Evolutionary conservation across 306 rosid species (phyloP).

Genomic region (Begonia fuchsioides): DNA sequence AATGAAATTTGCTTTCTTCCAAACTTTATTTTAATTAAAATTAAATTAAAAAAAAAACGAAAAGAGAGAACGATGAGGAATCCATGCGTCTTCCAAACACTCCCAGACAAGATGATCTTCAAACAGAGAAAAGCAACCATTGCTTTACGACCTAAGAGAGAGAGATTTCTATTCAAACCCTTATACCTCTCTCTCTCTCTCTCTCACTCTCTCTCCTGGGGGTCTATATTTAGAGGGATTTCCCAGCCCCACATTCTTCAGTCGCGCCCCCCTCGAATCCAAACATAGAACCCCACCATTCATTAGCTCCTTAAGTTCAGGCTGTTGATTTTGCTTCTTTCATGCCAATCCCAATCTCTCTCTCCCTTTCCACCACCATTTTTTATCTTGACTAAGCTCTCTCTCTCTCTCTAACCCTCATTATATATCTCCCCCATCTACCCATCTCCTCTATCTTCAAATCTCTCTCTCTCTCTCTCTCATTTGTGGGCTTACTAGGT

Average conservation of each 20-base stretch:
- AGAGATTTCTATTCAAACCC: no score
- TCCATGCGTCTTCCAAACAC: no score
- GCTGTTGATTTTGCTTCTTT: conserved; percentile 2
- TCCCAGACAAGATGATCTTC: no score
- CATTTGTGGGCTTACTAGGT: no score
- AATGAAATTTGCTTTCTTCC: no score
- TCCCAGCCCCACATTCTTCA: conserved; percentile 4
- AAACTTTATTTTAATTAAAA: no score
- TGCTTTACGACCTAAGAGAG: no score
- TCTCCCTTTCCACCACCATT: not conserved
- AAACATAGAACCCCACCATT: no score
- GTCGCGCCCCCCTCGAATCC: not conserved
- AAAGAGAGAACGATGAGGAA: no score
- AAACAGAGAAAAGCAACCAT: no score
- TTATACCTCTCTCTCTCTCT: not conserved
- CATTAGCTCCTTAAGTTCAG: not conserved
- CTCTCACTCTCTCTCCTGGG: not conserved
- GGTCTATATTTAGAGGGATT: conserved; percentile 9
- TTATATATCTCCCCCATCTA: conserved; percentile 4
- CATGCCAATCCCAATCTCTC: conserved; percentile 3
- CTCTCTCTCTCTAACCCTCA: not conserved
- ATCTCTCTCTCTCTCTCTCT: no score
- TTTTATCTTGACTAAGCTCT: conserved; percentile 6
- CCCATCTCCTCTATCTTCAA: conserved; percentile 3
- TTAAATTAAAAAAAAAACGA: no score